These are phyloP conservation scores for Chamaecyparis obtusa DNA, from an alignment of 75 land plant genomes.

Conservation along the genomic window DNA sequence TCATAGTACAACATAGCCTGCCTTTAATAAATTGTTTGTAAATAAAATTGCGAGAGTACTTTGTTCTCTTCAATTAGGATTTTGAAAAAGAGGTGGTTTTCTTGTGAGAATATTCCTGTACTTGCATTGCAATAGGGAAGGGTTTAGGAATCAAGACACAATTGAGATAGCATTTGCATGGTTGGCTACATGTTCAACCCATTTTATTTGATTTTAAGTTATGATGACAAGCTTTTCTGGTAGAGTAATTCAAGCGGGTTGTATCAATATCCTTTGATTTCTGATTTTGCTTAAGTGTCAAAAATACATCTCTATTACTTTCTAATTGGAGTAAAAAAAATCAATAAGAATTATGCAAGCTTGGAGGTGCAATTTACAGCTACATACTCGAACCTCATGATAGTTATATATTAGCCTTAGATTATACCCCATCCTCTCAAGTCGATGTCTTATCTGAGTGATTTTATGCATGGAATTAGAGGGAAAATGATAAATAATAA, in stretches of 20 bases:
- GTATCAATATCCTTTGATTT: background rate
- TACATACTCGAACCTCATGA: background rate
- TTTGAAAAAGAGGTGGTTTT: background rate
- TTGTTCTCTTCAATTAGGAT: background rate
- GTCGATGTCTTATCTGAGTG: background rate
- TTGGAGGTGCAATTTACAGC: background rate
- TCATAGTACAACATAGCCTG: background rate
- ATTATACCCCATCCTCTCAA: background rate
- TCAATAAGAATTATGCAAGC: background rate
- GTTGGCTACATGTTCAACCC: background rate
- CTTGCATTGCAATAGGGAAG: background rate
- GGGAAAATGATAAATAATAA: background rate
- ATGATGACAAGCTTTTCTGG: background rate
- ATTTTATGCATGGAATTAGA: background rate
- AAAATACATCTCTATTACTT: background rate
- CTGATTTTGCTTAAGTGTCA: background rate
- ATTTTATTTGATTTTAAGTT: background rate
- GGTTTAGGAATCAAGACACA: background rate
- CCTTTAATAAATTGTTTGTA: background rate
- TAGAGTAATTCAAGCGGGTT: background rate
- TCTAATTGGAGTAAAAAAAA: background rate
- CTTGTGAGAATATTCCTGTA: background rate
- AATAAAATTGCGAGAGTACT: background rate
- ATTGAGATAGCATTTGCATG: background rate
- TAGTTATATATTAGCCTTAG: background rate